phyloP scores from a whole-genome alignment of 306 rosid genomes.

The Cicer bijugum region DNA sequence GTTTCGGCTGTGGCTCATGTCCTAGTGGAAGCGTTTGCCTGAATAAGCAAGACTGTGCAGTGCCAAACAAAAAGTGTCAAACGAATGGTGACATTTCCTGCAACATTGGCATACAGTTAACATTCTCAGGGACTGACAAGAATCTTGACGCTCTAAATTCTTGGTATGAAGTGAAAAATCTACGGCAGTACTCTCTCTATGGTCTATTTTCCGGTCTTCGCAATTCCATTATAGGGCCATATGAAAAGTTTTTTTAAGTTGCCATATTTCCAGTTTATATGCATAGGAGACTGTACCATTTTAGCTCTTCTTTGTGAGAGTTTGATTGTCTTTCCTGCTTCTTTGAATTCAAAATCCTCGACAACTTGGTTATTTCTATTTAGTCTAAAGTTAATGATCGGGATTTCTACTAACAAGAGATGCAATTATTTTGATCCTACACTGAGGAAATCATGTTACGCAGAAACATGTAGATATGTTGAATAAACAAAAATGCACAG shows the following conservation, averaged over 20 bases:
- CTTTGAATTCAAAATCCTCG: slow-evolving; percentile 29
- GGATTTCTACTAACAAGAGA: background rate
- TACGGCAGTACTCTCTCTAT: slow-evolving; percentile 65
- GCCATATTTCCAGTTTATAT: background rate
- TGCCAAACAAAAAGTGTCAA: slow-evolving; percentile 62
- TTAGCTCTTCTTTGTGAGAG: slow-evolving; percentile 3
- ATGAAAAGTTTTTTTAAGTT: slow-evolving; percentile 30
- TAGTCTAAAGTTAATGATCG: slow-evolving; percentile 18
- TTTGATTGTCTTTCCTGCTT: background rate
- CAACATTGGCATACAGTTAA: slow-evolving; percentile 70
- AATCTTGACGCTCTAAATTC: slow-evolving; percentile 77
- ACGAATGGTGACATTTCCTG: slow-evolving; percentile 61
- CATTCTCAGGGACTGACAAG: slow-evolving; percentile 90
- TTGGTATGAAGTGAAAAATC: slow-evolving; percentile 79
- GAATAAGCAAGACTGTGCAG: slow-evolving; percentile 73
- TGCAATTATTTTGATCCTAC: slow-evolving; percentile 30
- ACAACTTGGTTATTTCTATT: background rate
- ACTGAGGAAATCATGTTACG: slow-evolving; percentile 21
- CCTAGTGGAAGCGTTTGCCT: slow-evolving; percentile 60
- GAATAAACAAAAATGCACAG: slow-evolving; percentile 6
- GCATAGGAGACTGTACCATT: slow-evolving; percentile 16
- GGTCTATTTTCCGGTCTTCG: slow-evolving; percentile 61
- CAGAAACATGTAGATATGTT: background rate
- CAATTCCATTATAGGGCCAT: slow-evolving; percentile 52
- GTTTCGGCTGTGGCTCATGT: slow-evolving; percentile 71